Evolutionary conservation across 495 filamentous ascomycete genomes (phyloP).

Genomic region (Penicillium daleae): DNA sequence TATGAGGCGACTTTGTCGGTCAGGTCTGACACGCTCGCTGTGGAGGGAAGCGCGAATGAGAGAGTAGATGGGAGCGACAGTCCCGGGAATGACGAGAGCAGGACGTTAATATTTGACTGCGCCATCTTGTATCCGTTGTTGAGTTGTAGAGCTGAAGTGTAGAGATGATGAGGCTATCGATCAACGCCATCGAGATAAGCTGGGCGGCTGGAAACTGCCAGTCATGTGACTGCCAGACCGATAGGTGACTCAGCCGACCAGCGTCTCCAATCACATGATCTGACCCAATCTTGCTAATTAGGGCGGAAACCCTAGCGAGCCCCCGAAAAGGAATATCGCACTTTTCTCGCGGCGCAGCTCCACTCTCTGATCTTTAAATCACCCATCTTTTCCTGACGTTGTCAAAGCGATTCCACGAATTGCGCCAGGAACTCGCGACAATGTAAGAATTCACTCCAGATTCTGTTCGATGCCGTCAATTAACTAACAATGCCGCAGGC

Average conservation of each 20-base stretch:
- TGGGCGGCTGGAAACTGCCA: neutral
- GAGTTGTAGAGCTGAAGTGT: neutral
- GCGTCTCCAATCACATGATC: conserved; percentile 21
- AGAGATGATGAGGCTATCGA: neutral
- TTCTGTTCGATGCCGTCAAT: neutral
- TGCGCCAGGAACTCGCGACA: conserved; percentile 62
- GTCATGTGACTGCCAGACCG: conserved; percentile 4
- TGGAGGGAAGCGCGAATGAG: conserved; percentile 66
- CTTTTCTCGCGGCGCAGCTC: conserved; percentile 46
- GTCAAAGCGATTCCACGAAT: conserved; percentile 64
- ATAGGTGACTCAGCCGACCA: neutral
- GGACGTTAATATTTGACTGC: conserved; percentile 68
- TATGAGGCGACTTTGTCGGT: conserved; percentile 61
- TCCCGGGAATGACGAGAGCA: conserved; percentile 82
- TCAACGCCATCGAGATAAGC: conserved; percentile 13
- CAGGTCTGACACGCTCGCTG: conserved; percentile 69
- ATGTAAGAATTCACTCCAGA: conserved; percentile 44
- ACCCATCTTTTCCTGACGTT: conserved; percentile 44
- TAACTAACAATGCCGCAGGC: conserved; percentile 56
- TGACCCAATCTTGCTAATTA: conserved; percentile 31
- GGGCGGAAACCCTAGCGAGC: conserved; percentile 43
- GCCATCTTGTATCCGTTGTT: conserved; percentile 33
- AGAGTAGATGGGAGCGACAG: conserved; percentile 79
- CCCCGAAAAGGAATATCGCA: conserved; percentile 41
- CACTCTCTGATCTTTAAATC: conserved; percentile 49